Percentiles rank a stretch among this genome's conserved stretches.
These are phyloP conservation scores for Cyathus striatus DNA, from an alignment of 768 basidiomycete genomes.

Conservation along the genomic window DNA sequence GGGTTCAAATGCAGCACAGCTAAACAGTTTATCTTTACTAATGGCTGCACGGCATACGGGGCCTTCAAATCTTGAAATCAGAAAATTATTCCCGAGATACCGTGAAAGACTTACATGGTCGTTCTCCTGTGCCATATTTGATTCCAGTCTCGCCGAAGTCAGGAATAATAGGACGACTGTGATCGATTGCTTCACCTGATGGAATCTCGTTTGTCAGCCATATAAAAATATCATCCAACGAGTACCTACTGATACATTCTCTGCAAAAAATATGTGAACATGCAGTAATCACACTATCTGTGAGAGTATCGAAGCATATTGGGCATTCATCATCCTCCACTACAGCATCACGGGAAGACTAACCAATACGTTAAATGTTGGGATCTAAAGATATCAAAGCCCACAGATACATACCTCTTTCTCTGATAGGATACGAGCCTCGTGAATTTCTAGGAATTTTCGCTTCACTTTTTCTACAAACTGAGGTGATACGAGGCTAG, in stretches of 20 bases:
- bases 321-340: slow-evolving; percentile 58
- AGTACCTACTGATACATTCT: slow-evolving; percentile 45
- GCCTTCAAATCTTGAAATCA: slow-evolving; percentile 23
- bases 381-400: neutral
- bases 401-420: slow-evolving; percentile 15
- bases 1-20: slow-evolving; percentile 57
- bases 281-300: slow-evolving; percentile 47
- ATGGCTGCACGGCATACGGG: slow-evolving; percentile 60
- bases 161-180: too few species aligned
- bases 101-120: slow-evolving; percentile 37
- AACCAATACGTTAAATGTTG: neutral
- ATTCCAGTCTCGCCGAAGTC: too few species aligned
- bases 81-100: neutral
- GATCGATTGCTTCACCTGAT: too few species aligned
- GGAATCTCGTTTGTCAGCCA: too few species aligned
- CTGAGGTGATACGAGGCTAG: slow-evolving; percentile 32
- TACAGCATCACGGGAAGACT: slow-evolving; percentile 38
- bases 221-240: neutral
- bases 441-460: slow-evolving; percentile 34
- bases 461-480: slow-evolving; percentile 48
- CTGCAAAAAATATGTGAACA: slow-evolving; percentile 64
- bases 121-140: slow-evolving; percentile 35
- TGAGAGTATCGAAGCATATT: slow-evolving; percentile 58
- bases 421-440: slow-evolving; percentile 47
- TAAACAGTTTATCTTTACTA: slow-evolving; percentile 42